phyloP scores from a whole-genome alignment of 495 filamentous ascomycete species.

The Penicillium paxilli region DNA sequence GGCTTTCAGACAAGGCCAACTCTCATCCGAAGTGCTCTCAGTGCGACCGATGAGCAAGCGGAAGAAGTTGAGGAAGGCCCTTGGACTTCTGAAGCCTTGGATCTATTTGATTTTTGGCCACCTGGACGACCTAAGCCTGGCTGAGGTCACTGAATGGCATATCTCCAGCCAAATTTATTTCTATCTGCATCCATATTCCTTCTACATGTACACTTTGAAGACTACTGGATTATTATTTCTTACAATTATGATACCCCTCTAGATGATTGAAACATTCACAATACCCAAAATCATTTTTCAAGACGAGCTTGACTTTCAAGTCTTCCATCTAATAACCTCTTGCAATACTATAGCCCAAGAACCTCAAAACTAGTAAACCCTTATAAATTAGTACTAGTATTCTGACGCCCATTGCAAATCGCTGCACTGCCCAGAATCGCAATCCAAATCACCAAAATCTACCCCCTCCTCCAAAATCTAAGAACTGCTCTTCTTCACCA shows the following conservation, averaged over 20 bases:
- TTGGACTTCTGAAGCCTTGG: conserved; percentile 60
- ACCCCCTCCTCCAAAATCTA: not conserved
- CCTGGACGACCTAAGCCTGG: conserved; percentile 36
- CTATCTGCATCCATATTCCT: no score
- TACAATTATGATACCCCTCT: conserved; percentile 20
- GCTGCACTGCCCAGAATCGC: no score
- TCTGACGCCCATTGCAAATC: no score
- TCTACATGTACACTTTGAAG: no score
- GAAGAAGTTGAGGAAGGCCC: conserved; percentile 35
- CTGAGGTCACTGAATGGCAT: conserved; percentile 2
- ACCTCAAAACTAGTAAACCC: no score
- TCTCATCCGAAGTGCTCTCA: conserved; percentile 20
- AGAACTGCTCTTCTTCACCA: conserved; percentile 43
- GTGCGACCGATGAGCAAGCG: conserved; percentile 8
- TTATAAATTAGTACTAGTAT: no score
- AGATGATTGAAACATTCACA: not conserved
- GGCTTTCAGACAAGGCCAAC: conserved; percentile 12
- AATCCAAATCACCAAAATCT: no score
- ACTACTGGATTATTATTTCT: not conserved
- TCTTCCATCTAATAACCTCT: no score
- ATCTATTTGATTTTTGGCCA: conserved; percentile 60
- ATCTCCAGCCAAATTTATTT: no score
- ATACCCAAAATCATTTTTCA: no score
- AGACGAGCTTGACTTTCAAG: no score
- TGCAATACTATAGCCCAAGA: no score